Evolutionary conservation across 1,139 yeast genomes (phyloP).

Genomic region (Meyerozyma carpophila): DNA sequence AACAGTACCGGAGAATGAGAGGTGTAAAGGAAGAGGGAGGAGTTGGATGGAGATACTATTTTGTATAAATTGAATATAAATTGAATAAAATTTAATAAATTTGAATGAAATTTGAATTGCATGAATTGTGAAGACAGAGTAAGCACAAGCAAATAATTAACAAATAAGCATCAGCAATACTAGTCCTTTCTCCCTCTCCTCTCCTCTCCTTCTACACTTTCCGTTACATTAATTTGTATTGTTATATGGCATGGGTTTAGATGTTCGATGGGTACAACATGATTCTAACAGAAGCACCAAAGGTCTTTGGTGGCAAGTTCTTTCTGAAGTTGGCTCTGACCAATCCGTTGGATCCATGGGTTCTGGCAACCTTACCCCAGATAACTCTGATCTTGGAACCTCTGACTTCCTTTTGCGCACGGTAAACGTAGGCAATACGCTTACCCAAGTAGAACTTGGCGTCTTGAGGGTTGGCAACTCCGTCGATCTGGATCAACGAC

Average conservation of each 20-base stretch:
- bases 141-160: too few species aligned
- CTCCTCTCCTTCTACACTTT: slow-evolving; percentile 2
- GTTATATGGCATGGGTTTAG: slow-evolving; percentile 40
- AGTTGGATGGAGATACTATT: too few species aligned
- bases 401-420: slow-evolving; percentile 96
- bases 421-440: slow-evolving; percentile 99
- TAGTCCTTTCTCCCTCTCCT: too few species aligned
- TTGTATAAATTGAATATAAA: too few species aligned
- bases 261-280: slow-evolving; percentile 99
- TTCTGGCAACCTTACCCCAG: slow-evolving; percentile 98
- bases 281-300: slow-evolving; percentile 99
- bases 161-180: too few species aligned
- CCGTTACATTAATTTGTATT: slow-evolving; percentile 22
- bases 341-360: slow-evolving; percentile 98
- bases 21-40: too few species aligned
- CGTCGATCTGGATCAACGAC: slow-evolving; percentile 95
- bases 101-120: too few species aligned
- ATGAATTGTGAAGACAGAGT: too few species aligned
- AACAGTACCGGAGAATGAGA: too few species aligned
- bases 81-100: too few species aligned
- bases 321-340: slow-evolving; percentile 99
- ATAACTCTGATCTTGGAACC: slow-evolving; percentile 99
- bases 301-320: slow-evolving; percentile 99
- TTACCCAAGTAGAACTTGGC: slow-evolving; percentile 99
- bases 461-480: slow-evolving; percentile 85